Percentiles rank a stretch among this genome's conserved stretches.
Evolutionary conservation across 257 asterid species (phyloP).

Genomic region (Apocynum venetum): DNA sequence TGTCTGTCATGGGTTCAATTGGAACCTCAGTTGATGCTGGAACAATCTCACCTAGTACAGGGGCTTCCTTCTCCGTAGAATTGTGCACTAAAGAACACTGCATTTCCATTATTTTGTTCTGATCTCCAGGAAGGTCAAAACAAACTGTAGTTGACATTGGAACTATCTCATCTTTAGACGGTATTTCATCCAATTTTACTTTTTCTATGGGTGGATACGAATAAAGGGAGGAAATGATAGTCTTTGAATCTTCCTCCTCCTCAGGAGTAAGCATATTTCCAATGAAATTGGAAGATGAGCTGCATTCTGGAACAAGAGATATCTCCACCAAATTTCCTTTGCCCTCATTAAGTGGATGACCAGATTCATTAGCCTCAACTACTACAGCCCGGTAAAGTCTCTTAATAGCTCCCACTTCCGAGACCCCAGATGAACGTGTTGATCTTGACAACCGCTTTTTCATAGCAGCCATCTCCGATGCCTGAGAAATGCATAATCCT

Average conservation of each 20-base stretch:
- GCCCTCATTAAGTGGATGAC: constrained; percentile 29
- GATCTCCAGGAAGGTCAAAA: constrained; percentile 20
- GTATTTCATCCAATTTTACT: constrained; percentile 12
- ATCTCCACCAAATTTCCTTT: constrained; percentile 49
- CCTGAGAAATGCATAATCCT: constrained; percentile 94
- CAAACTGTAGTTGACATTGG: constrained; percentile 18
- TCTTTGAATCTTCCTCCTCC: constrained; percentile 19
- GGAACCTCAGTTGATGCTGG: constrained; percentile 28
- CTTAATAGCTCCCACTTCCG: constrained; percentile 44
- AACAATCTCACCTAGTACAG: constrained; percentile 26
- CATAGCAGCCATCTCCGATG: constrained; percentile 90
- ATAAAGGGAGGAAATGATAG: constrained; percentile 20
- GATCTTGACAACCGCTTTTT: constrained; percentile 57
- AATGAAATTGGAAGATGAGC: constrained; percentile 24
- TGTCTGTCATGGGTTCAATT: constrained; percentile 12
- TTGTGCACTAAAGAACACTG: constrained; percentile 21
- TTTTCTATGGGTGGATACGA: constrained; percentile 10
- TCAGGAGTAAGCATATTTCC: constrained; percentile 26
- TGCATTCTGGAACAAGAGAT: constrained; percentile 50
- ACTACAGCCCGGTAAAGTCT: constrained; percentile 39
- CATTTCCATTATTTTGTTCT: constrained; percentile 17
- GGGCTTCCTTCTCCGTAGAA: constrained; percentile 21
- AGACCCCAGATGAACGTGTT: constrained; percentile 39
- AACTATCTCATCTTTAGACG: constrained; percentile 15
- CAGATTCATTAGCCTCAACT: constrained; percentile 34